A percentile compares a stretch with the other conserved stretches of the same genome.
These are phyloP conservation scores for Proteromonas lacertae DNA, from an alignment of 352 stramenopile species.

Conservation along the genomic window DNA sequence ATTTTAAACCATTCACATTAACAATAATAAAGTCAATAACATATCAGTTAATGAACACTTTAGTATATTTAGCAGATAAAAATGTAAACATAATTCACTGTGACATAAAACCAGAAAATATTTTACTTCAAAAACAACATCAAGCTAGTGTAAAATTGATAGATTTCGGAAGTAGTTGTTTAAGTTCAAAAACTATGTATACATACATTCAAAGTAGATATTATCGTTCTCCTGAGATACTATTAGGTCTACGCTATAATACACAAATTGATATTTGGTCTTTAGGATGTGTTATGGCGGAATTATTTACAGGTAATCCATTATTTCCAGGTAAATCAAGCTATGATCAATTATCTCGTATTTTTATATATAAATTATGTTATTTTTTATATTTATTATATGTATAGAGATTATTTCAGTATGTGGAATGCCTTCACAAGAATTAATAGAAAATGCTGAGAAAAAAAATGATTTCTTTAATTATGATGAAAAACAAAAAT, in stretches of 20 bases:
- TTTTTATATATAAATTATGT: slow-evolving; percentile 25
- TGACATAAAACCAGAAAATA: slow-evolving; percentile 98
- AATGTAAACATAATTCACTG: slow-evolving; percentile 72
- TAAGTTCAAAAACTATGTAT: slow-evolving; percentile 41
- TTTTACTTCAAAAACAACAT: slow-evolving; percentile 44
- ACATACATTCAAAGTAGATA: slow-evolving; percentile 91
- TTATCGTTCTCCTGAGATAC: slow-evolving; percentile 74
- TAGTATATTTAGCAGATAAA: slow-evolving; percentile 11
- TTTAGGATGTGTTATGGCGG: slow-evolving; percentile 82
- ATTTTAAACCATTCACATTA: slow-evolving; percentile 39
- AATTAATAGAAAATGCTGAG: no score
- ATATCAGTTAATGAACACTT: slow-evolving; percentile 53
- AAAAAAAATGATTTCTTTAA: no score
- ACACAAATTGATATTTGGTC: slow-evolving; percentile 96
- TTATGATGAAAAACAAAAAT: no score
- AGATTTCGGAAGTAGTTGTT: slow-evolving; percentile 84
- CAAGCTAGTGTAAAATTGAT: slow-evolving; percentile 88
- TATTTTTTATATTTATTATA: background rate
- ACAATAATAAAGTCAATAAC: slow-evolving; percentile 75
- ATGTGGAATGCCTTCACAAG: no score
- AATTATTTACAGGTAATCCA: slow-evolving; percentile 90
- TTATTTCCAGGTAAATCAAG: slow-evolving; percentile 78
- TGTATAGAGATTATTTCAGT: no score
- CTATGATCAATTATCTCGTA: slow-evolving; percentile 79
- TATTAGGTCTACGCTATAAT: slow-evolving; percentile 68